Evolutionary conservation across 2,329 filamentous ascomycete genomes (phyloP), one percentile per base, ranked within the genome.

Genomic region (Trichoderma atrobrunneum): DNA sequence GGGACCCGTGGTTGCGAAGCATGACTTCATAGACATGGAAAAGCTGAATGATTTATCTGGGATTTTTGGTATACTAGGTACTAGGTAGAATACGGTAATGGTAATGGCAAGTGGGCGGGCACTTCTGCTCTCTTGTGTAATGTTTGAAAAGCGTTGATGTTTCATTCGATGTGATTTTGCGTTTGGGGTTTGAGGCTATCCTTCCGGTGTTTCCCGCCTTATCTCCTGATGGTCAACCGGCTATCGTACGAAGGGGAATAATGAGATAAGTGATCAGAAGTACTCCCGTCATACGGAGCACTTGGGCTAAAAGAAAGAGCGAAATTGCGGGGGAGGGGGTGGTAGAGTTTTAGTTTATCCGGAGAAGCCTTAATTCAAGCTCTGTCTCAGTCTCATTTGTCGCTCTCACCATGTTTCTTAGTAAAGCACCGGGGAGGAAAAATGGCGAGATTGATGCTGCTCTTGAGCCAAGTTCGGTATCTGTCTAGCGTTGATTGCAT

Each of bases 331-430:
- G 51, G 48, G 24, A 57, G 28, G 34, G 51, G 54, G 51, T 57
- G 32, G 24, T 30, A 32, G 56, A 32, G 32, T n/a, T 21, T 24
- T 54, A 36, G 16, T 66, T 66, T 57, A 30, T 43, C 64, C 51
- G 64, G 64, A 67, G 67, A 77, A 76, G 76, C 76, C 77, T 75
- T 75, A 77, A 76, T 78, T 54, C 48, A 14, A 57, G 74, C 51
- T 75, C 61, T 76, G 21, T 28, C 14, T 43, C 12, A 10, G 16
- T 43, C 39, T 43, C 39, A 43, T 43, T n/a, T 43, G n/a, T 43
- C 16, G 3, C 30, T 39, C 21, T 10, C 21, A 32, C n/a, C 7
- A 51, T 51, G 43, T 3, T 51, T 51, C 8, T 48, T 21, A 24
- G 43, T 11, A 48, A 21, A 48, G 43, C 43, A 48, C 48, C 11